Base-by-base conservation (phyloP, 306 rosid species). In the Herpetospermum pedunculosum region DNA sequence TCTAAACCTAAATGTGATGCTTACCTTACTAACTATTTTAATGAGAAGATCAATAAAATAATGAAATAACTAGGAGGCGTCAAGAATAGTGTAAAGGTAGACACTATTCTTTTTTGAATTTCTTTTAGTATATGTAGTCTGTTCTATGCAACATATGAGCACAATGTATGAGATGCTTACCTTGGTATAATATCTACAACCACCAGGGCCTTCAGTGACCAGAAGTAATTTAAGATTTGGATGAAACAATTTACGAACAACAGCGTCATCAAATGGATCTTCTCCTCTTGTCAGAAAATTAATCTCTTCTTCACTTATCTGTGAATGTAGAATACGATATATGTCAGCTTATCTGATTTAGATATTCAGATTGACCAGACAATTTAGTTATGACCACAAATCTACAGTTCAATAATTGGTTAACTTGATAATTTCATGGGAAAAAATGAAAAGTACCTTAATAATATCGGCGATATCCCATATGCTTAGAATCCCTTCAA, bases 131-230 rank as follows among this genome's bases (percentile, higher is more conserved):
- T 9, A 40, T 11, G 16, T 68, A 14, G 3, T 41, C 26, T 43
- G 38, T 28, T 14, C 13, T 2, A 67, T 23, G 52, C 52, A 38
- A 67, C 35, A 23, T 23, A 67, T 67, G 75, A 75, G 54, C 69
- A 21, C 44, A 70, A 18, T 30, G 70, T 67, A 35, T 72, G 40
- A 74, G 40, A 78, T 72, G 73, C 80, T 67, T 78, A 94, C 98
- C 86, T 94, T 91, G 80, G 98, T 88, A 84, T 94, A 91, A 72
- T 94, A 94, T 69, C 98, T 85, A 76, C 98, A 94, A 48, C 98
- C 98, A 41, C 87, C 91, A 8, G 97, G 83, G 73, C 98, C 98
- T 82, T 94, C 97, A 0, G 98, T 94, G 75, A 94, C 98, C 29
- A 94, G 91, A 47, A 94, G 92, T 53, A 94, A 81, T 77, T 86